These are phyloP conservation scores for Metarhizium rileyi DNA, from an alignment of 2,329 filamentous ascomycete genomes.

Conservation along the genomic window DNA sequence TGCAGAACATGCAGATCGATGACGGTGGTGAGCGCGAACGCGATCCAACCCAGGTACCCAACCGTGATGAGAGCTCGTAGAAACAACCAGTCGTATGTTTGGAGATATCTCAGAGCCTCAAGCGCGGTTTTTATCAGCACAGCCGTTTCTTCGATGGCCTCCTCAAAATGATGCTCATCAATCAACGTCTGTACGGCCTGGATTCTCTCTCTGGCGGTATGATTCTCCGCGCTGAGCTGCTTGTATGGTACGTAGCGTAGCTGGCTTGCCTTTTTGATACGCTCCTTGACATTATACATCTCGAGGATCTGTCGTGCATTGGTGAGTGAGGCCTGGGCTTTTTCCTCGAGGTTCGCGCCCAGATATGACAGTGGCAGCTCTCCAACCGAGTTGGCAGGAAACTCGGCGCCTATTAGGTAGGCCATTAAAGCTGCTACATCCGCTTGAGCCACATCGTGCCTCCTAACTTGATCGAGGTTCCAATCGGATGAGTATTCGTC, in stretches of 20 bases:
- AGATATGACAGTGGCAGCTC: constrained; percentile 81
- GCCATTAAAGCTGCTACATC: constrained; percentile 95
- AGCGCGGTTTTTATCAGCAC: constrained; percentile 68
- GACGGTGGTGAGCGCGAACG: constrained; percentile 81
- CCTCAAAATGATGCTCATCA: constrained; percentile 64
- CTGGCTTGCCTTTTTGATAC: constrained; percentile 65
- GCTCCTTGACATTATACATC: constrained; percentile 93
- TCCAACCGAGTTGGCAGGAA: constrained; percentile 92
- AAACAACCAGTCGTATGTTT: constrained; percentile 98
- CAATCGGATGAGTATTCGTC: constrained; percentile 89
- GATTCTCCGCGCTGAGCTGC: constrained; percentile 53
- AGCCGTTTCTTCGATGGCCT: constrained; percentile 70
- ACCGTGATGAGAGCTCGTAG: constrained; percentile 77
- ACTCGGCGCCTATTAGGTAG: constrained; percentile 77
- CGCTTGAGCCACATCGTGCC: constrained; percentile 88
- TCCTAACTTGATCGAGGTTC: constrained; percentile 67
- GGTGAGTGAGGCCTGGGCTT: constrained; percentile 73
- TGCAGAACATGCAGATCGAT: constrained; percentile 81
- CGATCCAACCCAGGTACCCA: constrained; percentile 93
- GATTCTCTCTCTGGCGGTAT: constrained; percentile 56
- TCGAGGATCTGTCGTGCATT: constrained; percentile 85
- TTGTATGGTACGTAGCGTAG: constrained; percentile 70
- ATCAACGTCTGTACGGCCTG: too few relatives aligned
- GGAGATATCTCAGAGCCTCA: constrained; percentile 80
- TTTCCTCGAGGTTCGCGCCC: constrained; percentile 59